Conservation (phyloP, 140 eudicot genomes). For the Ambrosia hybrid region DNA sequence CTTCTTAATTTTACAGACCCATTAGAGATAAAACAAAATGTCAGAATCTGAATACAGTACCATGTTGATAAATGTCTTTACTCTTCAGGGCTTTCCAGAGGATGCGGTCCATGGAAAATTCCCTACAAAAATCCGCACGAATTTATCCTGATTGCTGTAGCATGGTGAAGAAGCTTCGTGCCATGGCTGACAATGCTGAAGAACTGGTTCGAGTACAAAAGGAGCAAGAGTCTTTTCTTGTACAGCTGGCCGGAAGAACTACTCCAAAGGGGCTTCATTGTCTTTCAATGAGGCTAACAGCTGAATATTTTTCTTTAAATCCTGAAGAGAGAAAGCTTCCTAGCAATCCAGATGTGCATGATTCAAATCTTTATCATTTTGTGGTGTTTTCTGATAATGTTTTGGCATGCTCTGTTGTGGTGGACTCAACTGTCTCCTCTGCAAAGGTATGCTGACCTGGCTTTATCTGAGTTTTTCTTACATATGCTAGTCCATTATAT, state of each 20-base stretch:
- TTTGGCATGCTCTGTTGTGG: conserved; percentile 87
- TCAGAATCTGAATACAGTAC: no score
- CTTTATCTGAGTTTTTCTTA: conserved; percentile 18
- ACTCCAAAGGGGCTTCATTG: conserved; percentile 96
- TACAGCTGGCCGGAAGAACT: conserved; percentile 86
- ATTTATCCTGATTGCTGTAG: conserved; percentile 75
- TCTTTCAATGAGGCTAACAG: conserved; percentile 89
- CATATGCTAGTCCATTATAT: neutral
- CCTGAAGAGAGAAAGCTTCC: conserved; percentile 67
- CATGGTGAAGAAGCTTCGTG: conserved; percentile 83
- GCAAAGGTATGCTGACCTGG: conserved; percentile 56
- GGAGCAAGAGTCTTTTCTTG: conserved; percentile 65
- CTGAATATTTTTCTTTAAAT: conserved; percentile 67
- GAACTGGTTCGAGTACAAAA: conserved; percentile 63
- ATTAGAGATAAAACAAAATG: neutral
- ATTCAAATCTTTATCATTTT: conserved; percentile 57
- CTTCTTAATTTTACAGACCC: neutral
- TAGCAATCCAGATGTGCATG: conserved; percentile 44
- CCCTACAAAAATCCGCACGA: conserved; percentile 63
- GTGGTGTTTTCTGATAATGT: conserved; percentile 90
- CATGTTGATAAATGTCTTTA: no score
- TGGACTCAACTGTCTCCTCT: conserved; percentile 67
- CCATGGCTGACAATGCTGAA: conserved; percentile 86
- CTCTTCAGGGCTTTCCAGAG: conserved; percentile 63
- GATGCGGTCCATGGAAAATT: conserved; percentile 69